Base-by-base conservation (phyloP, 768 basidiomycete genomes). In the Boletus sensibilis region DNA sequence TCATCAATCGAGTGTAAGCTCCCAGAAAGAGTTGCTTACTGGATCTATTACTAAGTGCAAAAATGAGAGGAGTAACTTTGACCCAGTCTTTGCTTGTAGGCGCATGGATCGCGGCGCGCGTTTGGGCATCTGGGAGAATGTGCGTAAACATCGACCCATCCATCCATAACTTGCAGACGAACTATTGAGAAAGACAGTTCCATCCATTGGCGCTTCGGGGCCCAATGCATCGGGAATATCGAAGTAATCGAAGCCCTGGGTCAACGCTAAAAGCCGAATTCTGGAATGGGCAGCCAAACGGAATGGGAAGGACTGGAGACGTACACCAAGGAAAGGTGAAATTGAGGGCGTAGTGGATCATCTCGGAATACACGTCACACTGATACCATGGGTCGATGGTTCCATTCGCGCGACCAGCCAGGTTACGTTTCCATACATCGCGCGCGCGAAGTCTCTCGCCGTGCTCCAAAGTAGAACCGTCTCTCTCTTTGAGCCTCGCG, bases 341-440 rank as follows among this genome's bases (percentile, higher is more conserved):
- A 64, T 88, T 88, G 56, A 83, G 52, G 9, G 86, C 84, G 63
- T 88, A 88, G 65, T 88, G 86, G 23, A 85, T 63, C 68, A 84
- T 78, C 72, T 84, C 82, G 50, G 82, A 77, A 50, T 81, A 76
- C 8, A 88, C 62, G 48, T 82, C 74, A 66, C 87, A 89, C 2
- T 79, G 78, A 51, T 85, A 86, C 82, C 78, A 80, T 25, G 81
- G 74, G 64, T 84, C 78, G 47, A 84, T 78, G 6, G 80, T 81
- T 9, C 78, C 84, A 61, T 83, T 83, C 4, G 79, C 67, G 35
- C 81, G 73, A 13, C 74, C 72, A 31, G 69, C 70, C 14, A 84
- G 68, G 65, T 82, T 78, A 48, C 82, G 73, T 67, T 82, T 84
- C 60, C 66, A 63, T 12, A 38, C 62, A 60, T 52, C 61, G 64